These are phyloP conservation scores for Escovopsis sp. DNA, from an alignment of 2,329 filamentous ascomycete genomes.

Conservation along the genomic window DNA sequence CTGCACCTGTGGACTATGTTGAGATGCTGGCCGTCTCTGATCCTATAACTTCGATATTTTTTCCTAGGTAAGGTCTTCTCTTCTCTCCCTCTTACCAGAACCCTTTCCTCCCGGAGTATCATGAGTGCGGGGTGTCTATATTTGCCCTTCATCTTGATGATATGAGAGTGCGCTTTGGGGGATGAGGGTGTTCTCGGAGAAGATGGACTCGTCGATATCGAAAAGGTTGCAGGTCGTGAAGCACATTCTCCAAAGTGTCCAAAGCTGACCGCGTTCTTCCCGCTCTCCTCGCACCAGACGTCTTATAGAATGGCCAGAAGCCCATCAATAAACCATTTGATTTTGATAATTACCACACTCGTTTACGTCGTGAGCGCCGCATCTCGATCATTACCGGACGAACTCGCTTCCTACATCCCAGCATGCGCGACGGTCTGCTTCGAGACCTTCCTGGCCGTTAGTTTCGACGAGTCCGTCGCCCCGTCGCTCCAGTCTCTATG, in stretches of 20 bases:
- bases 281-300: constrained; percentile 20
- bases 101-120: not conserved
- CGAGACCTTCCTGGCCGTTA: constrained; percentile 43
- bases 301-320: constrained; percentile 28
- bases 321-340: constrained; percentile 16
- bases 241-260: too few species aligned
- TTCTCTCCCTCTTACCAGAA: not conserved
- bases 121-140: too few species aligned
- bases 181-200: too few species aligned
- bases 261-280: constrained; percentile 1
- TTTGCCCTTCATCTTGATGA: too few species aligned
- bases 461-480: constrained; percentile 41
- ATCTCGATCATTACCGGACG: constrained; percentile 19
- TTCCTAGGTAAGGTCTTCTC: not conserved
- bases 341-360: constrained; percentile 17
- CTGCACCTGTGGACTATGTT: constrained; percentile 12
- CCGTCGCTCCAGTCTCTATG: constrained; percentile 48
- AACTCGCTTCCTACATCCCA: constrained; percentile 34
- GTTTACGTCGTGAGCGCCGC: constrained; percentile 13
- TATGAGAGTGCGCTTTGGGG: too few species aligned
- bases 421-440: constrained; percentile 48
- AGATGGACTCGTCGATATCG: too few species aligned
- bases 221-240: too few species aligned
- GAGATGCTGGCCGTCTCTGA: constrained; percentile 20
- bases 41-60: constrained; percentile 1